phyloP scores from a whole-genome alignment of 768 basidiomycete species.

The Kwoniella heveanensis region DNA sequence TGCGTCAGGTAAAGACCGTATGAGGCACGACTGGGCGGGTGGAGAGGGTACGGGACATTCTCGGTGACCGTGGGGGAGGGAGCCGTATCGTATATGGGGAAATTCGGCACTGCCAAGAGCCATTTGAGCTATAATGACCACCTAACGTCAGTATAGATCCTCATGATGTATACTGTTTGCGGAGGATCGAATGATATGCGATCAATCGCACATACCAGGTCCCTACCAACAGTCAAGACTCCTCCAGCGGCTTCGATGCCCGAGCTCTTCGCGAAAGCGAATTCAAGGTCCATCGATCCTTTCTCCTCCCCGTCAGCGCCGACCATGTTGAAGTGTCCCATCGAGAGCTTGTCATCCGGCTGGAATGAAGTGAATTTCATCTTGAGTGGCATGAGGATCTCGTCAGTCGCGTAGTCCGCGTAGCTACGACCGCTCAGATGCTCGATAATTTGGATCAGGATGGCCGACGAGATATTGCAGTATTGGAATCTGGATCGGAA shows the following conservation, averaged over 20 bases:
- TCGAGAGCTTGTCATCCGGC: background rate
- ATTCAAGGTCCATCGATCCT: background rate
- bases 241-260: background rate
- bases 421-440: background rate
- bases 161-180: too few relatives aligned
- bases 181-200: background rate
- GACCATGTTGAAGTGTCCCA: background rate
- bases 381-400: background rate
- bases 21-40: background rate
- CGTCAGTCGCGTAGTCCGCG: background rate
- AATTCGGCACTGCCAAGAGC: background rate
- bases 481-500: background rate
- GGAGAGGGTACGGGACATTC: background rate
- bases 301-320: background rate
- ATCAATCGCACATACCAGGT: background rate
- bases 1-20: background rate
- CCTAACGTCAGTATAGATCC: too few relatives aligned
- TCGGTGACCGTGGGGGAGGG: background rate
- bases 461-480: background rate
- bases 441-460: background rate
- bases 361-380: background rate
- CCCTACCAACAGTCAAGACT: background rate
- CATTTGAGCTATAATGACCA: background rate
- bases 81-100: background rate
- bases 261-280: background rate